Conservation (phyloP, 1,284 basidiomycete genomes). For the Trametes hirsuta region DNA sequence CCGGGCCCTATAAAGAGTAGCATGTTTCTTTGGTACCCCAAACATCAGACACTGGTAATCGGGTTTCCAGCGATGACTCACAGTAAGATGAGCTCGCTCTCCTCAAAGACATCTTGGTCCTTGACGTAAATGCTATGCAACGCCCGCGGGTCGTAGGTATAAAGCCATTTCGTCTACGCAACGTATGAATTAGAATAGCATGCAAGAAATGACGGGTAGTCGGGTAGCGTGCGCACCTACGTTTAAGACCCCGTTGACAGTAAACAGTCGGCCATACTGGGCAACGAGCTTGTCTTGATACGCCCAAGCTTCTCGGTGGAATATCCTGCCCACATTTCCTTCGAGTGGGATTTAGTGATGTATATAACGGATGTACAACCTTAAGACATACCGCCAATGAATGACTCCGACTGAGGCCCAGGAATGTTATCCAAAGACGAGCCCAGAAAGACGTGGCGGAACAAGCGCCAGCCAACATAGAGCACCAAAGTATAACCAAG, state of each 20-base stretch:
- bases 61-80: not conserved
- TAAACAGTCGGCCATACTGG: constrained; percentile 21
- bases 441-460: not conserved
- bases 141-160: constrained; percentile 16
- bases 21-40: constrained; percentile 8
- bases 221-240: not conserved
- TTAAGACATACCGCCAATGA: not conserved
- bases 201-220: not conserved
- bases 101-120: not conserved
- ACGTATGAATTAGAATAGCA: not conserved
- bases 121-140: constrained; percentile 23
- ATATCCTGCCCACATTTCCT: constrained; percentile 23
- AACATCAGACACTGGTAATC: not conserved
- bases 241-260: not conserved
- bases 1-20: constrained; percentile 24
- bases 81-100: constrained; percentile 6
- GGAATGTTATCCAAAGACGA: constrained; percentile 15
- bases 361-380: not conserved
- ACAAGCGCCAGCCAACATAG: not conserved
- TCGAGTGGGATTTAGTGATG: not conserved
- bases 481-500: not conserved
- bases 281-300: constrained; percentile 12
- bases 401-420: constrained; percentile 6
- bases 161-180: not conserved
- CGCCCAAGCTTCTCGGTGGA: constrained; percentile 22